These are phyloP conservation scores for Pleurotus giganteus DNA, from an alignment of 768 basidiomycete genomes.

Conservation along the genomic window DNA sequence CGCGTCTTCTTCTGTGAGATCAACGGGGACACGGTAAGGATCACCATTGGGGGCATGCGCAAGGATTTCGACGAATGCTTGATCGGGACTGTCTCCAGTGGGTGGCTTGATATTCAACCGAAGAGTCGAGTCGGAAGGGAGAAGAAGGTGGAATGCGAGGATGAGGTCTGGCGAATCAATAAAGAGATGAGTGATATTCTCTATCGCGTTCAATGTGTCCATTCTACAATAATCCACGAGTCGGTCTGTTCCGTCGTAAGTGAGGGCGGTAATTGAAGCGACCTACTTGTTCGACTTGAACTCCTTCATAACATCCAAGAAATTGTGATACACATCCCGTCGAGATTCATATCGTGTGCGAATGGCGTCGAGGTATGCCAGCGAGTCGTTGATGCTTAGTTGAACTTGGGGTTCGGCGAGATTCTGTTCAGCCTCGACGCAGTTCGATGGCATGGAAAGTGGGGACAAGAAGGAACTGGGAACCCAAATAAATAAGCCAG, in stretches of 20 bases:
- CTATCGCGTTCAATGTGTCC: constrained; percentile 78
- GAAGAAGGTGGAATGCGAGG: constrained; percentile 80
- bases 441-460: too few species aligned
- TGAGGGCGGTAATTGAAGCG: constrained; percentile 1
- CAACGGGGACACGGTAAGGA: not conserved
- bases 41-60: constrained; percentile 36
- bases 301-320: constrained; percentile 98
- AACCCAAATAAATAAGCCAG: too few species aligned
- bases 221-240: constrained; percentile 44
- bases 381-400: constrained; percentile 86
- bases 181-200: constrained; percentile 73
- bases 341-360: constrained; percentile 86
- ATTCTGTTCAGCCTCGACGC: too few species aligned
- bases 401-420: too few species aligned
- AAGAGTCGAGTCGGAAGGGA: constrained; percentile 72
- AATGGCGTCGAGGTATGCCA: constrained; percentile 92
- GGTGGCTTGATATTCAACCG: constrained; percentile 34
- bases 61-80: constrained; percentile 75
- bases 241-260: not conserved
- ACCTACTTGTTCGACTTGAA: constrained; percentile 93
- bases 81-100: constrained; percentile 44
- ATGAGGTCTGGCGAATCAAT: constrained; percentile 69
- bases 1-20: constrained; percentile 2
- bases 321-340: constrained; percentile 91
- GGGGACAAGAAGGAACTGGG: too few species aligned